Evolutionary conservation across 1,284 basidiomycete species (phyloP), one percentile per base, ranked within the genome.

Genomic region (Ustilago trichophora): DNA sequence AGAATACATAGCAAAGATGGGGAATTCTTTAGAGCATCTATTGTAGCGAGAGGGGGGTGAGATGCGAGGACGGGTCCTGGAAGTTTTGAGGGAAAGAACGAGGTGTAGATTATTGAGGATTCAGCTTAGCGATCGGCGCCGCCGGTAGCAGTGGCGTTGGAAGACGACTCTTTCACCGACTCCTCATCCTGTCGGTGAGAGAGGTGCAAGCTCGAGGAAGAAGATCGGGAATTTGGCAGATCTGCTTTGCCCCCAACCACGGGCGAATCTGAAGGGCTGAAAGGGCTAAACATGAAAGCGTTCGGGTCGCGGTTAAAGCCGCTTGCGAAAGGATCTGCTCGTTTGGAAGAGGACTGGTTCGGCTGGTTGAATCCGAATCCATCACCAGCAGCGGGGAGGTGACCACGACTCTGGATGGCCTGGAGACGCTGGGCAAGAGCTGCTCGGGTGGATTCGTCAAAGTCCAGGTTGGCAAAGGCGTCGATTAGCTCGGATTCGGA

Each of bases 241-340:
- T 72, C 65, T 3, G 53, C 34, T 18, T 54, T 58, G 16, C 57
- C 70, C 6, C 66, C 66, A 4, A 72, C 68, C 2, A 72, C 15
- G 1, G 72, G 72, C 24, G 69, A 72, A 25, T 68, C 65, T 11
- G 69, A 58, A 8, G 72, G 72, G 21, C 65, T 69, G 40, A 75
- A 75, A 2, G 72, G 72, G 18, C 62, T 59, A 40, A 75, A 75
- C 53, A 68, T 72, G 51, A 68, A 72, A 2, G 53, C 67, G 36
- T 60, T 65, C 1, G 67, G 67, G 42, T 70, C 67, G 25, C 67
- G 49, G 19, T 60, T 63, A 36, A 55, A 60, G n/a, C n/a, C n/a
- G 12, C 55, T 48, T 21, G 49, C 49, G 21, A 67, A 67, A 2
- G 56, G 36, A 19, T 67, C 57, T 1, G 42, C 1, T 19, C 51